phyloP scores from a whole-genome alignment of 495 filamentous ascomycete species.

The Xanthoparmelia taractica region DNA sequence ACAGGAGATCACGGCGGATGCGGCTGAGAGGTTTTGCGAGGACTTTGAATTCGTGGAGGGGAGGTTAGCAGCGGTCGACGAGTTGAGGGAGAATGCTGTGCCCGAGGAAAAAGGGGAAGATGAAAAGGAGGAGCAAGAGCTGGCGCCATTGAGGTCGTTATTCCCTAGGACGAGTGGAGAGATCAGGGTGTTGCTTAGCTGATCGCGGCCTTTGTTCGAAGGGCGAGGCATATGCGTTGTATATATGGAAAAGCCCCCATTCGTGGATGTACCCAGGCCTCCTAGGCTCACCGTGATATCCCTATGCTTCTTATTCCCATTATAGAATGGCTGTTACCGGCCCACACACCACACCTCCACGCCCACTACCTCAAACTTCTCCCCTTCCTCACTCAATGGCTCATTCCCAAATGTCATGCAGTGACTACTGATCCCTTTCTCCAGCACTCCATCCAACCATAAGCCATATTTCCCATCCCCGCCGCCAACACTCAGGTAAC shows the following conservation, averaged over 20 bases:
- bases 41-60: conserved; percentile 88
- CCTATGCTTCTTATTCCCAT: neutral
- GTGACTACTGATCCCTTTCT: conserved; percentile 69
- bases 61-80: conserved; percentile 52
- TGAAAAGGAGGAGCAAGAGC: conserved; percentile 29
- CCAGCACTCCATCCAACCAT: conserved; percentile 86
- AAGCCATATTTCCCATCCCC: conserved; percentile 88
- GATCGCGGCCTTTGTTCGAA: neutral
- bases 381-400: conserved; percentile 85
- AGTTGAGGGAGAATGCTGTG: conserved; percentile 34
- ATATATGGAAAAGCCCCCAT: neutral
- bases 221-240: neutral
- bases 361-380: conserved; percentile 85
- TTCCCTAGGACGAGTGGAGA: conserved; percentile 83
- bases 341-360: conserved; percentile 87
- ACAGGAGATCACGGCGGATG: conserved; percentile 70
- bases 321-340: conserved; percentile 3
- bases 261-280: neutral
- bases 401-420: conserved; percentile 95
- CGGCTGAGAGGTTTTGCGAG: conserved; percentile 76
- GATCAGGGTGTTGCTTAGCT: conserved; percentile 69
- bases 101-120: conserved; percentile 29
- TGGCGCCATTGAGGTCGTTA: conserved; percentile 51
- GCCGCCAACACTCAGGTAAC: conserved; percentile 79
- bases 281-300: neutral